Percentiles rank a stretch among this genome's conserved stretches.
These are phyloP conservation scores for Pseudogymnoascus sp. DNA, from an alignment of 2,329 filamentous ascomycete species.

Conservation along the genomic window DNA sequence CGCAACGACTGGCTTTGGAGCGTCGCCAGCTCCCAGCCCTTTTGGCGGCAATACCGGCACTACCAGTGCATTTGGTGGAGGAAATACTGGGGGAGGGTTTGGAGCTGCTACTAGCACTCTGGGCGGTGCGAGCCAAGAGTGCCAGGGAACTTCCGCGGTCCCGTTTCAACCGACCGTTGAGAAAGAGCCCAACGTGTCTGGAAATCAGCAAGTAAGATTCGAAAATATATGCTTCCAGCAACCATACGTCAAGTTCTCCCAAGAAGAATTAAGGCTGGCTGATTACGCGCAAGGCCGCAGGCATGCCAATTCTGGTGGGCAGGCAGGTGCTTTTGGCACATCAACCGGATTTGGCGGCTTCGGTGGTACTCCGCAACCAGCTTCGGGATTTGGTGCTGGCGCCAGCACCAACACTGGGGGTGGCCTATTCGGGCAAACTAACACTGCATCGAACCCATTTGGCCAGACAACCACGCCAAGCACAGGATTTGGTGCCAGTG, in stretches of 20 bases:
- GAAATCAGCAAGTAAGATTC: conserved; percentile 54
- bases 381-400: conserved; percentile 30
- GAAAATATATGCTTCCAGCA: conserved; percentile 75
- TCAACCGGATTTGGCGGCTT: conserved; percentile 49
- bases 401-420: conserved; percentile 22
- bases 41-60: conserved; percentile 22
- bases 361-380: conserved; percentile 28
- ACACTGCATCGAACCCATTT: conserved; percentile 35
- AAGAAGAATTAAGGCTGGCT: conserved; percentile 73
- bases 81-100: conserved; percentile 35
- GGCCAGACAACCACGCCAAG: conserved; percentile 36
- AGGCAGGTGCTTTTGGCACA: conserved; percentile 73
- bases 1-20: conserved; percentile 27
- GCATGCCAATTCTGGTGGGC: conserved; percentile 74
- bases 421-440: conserved; percentile 34
- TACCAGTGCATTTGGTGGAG: conserved; percentile 33
- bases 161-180: conserved; percentile 64
- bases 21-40: conserved; percentile 22
- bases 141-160: conserved; percentile 62
- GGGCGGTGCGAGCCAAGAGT: conserved; percentile 45
- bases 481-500: conserved; percentile 42
- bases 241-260: conserved; percentile 80
- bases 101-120: conserved; percentile 37
- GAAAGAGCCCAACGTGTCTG: conserved; percentile 55
- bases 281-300: conserved; percentile 85